A percentile compares a stretch with the other conserved stretches of the same genome.
phyloP scores from a whole-genome alignment of 2,329 filamentous ascomycete species.

The Aureobasidium sp. region DNA sequence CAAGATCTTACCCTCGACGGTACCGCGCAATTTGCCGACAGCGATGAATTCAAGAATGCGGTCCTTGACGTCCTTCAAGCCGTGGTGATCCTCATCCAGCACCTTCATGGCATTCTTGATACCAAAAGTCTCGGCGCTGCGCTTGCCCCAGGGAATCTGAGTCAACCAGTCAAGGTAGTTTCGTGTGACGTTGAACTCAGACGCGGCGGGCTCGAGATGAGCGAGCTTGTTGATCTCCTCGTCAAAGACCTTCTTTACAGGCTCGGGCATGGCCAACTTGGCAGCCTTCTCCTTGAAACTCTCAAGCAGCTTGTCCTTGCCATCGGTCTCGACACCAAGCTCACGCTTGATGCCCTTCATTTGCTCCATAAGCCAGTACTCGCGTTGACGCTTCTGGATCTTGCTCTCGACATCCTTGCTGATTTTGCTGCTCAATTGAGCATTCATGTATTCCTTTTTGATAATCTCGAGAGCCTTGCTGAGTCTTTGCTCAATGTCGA shows the following conservation, averaged over 20 bases:
- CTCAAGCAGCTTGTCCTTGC: conserved; percentile 96
- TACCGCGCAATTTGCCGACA: conserved; percentile 91
- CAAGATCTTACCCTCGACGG: conserved; percentile 95
- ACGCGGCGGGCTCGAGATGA: conserved; percentile 89
- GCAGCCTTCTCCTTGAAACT: conserved; percentile 93
- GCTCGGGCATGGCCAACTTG: conserved; percentile 93
- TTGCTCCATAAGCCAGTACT: conserved; percentile 99
- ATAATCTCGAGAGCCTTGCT: conserved; percentile 85
- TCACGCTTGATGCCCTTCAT: conserved; percentile 98
- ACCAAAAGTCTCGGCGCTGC: conserved; percentile 92
- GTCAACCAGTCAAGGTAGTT: conserved; percentile 99
- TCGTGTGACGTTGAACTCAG: conserved; percentile 95
- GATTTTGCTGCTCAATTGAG: conserved; percentile 93
- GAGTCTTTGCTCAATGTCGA: conserved; percentile 87
- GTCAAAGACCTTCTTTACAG: conserved; percentile 94
- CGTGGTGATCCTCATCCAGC: conserved; percentile 93
- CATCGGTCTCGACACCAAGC: conserved; percentile 92
- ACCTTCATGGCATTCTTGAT: conserved; percentile 87
- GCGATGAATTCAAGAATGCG: conserved; percentile 97
- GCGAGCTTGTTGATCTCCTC: conserved; percentile 97
- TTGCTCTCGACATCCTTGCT: conserved; percentile 96
- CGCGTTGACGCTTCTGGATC: conserved; percentile 92
- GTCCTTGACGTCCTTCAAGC: conserved; percentile 96
- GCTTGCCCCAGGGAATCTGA: conserved; percentile 93
- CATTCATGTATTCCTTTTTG: conserved; percentile 98